Percentiles rank a stretch among this genome's conserved stretches.
Evolutionary conservation across 768 basidiomycete species (phyloP).

Genomic region (Tulasnella sp.): DNA sequence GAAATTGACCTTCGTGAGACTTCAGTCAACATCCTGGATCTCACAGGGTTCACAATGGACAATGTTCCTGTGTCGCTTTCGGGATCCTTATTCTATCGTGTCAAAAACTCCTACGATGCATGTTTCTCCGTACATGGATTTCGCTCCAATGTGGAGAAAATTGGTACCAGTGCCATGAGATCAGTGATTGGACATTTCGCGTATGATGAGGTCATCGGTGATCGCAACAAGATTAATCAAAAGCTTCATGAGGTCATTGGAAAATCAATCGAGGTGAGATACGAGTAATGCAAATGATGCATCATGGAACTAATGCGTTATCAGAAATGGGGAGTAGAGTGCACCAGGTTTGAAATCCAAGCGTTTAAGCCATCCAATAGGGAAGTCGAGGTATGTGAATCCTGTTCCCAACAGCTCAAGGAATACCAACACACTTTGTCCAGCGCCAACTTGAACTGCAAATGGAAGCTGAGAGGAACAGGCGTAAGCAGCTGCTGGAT

Average conservation of each 20-base stretch:
- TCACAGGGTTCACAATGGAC: constrained; percentile 22
- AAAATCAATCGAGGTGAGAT: constrained; percentile 33
- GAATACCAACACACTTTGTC: neutral
- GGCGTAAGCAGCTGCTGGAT: constrained; percentile 44
- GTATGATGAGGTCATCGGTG: constrained; percentile 36
- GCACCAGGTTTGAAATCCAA: constrained; percentile 47
- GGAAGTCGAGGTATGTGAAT: constrained; percentile 33
- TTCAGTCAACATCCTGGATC: constrained; percentile 29
- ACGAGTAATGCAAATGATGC: neutral
- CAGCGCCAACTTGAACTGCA: constrained; percentile 44
- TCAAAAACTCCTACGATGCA: constrained; percentile 40
- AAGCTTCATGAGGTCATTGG: constrained; percentile 39
- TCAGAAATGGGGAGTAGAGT: constrained; percentile 45
- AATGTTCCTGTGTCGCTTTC: constrained; percentile 39
- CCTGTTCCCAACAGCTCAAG: neutral
- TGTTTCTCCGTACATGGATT: constrained; percentile 41
- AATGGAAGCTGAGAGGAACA: constrained; percentile 46
- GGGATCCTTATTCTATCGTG: constrained; percentile 43
- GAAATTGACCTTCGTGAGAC: constrained; percentile 37
- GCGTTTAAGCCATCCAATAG: constrained; percentile 46
- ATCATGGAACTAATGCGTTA: too few species aligned
- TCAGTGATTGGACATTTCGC: constrained; percentile 34
- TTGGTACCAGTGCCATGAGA: constrained; percentile 43
- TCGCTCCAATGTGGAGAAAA: constrained; percentile 37
- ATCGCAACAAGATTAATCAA: constrained; percentile 41